Evolutionary conservation across 768 basidiomycete species (phyloP).

Genomic region (Suillus clintonianus): DNA sequence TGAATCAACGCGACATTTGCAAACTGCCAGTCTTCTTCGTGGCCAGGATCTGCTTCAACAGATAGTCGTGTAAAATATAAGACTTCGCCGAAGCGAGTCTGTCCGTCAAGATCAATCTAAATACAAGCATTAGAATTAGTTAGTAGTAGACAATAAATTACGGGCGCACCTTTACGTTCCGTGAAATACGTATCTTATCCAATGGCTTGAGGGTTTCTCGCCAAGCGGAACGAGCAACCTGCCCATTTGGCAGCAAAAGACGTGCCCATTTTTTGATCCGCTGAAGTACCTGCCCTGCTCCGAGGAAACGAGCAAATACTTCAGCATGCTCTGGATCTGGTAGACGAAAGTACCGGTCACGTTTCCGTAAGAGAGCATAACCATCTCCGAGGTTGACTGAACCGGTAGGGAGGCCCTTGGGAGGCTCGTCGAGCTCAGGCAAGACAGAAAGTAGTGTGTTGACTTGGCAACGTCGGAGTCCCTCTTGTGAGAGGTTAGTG

Average conservation of each 20-base stretch:
- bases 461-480: conserved; percentile 16
- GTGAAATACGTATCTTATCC: not conserved
- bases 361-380: not conserved
- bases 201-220: not conserved
- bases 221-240: conserved; percentile 14
- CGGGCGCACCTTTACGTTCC: conserved; percentile 4
- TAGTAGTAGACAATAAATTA: conserved; percentile 3
- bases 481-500: conserved; percentile 27
- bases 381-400: not conserved
- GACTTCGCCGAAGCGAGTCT: not conserved
- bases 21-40: too few species aligned
- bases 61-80: not conserved
- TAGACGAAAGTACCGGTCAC: not conserved
- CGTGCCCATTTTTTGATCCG: conserved; percentile 19
- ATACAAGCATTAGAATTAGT: conserved; percentile 9
- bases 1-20: too few species aligned
- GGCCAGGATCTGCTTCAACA: conserved; percentile 18
- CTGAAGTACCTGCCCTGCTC: not conserved
- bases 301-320: not conserved
- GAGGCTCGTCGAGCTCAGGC: conserved; percentile 8
- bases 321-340: not conserved
- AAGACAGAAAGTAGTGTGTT: conserved; percentile 11
- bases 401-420: not conserved
- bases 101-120: not conserved
- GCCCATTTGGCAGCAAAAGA: conserved; percentile 22